phyloP scores from a whole-genome alignment of 2,329 filamentous ascomycete species.

The Aspergillus clavatus region DNA sequence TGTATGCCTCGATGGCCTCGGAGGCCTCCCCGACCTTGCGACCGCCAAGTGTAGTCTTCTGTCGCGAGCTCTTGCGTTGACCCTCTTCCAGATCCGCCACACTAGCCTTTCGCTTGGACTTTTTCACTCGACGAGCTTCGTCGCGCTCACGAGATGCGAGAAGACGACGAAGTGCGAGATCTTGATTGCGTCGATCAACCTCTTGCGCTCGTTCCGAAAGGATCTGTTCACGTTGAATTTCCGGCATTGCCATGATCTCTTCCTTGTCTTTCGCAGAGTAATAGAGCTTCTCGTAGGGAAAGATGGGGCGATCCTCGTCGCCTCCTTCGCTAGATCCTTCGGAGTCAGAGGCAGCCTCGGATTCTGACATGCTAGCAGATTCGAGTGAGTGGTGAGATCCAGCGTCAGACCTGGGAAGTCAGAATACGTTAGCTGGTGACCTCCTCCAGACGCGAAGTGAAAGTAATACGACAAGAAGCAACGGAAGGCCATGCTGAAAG shows the following conservation, averaged over 20 bases:
- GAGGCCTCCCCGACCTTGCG: constrained; percentile 64
- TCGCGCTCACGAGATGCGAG: constrained; percentile 63
- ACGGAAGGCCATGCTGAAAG: constrained; percentile 12
- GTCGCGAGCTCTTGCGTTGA: constrained; percentile 67
- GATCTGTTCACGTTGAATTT: constrained; percentile 85
- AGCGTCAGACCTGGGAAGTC: constrained; percentile 57
- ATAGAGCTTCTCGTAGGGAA: constrained; percentile 85
- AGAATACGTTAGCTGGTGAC: constrained; percentile 7
- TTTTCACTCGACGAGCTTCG: constrained; percentile 49
- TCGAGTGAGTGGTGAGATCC: constrained; percentile 67
- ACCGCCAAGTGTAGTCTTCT: constrained; percentile 62
- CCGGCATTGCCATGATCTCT: constrained; percentile 77
- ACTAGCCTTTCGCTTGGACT: constrained; percentile 69
- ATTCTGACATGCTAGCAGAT: constrained; percentile 87
- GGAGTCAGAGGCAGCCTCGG: constrained; percentile 73
- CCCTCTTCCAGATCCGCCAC: constrained; percentile 73
- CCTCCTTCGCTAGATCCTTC: constrained; percentile 50
- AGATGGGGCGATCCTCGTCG: constrained; percentile 50
- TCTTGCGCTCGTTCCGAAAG: constrained; percentile 82
- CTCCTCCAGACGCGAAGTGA: background rate
- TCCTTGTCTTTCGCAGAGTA: constrained; percentile 67
- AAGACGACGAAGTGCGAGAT: constrained; percentile 73
- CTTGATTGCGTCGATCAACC: constrained; percentile 76
- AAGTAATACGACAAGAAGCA: constrained; percentile 1
- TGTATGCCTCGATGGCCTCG: constrained; percentile 68